Evolutionary conservation across 2,329 filamentous ascomycete species (phyloP).

Genomic region (Blastomyces gilchristii): DNA sequence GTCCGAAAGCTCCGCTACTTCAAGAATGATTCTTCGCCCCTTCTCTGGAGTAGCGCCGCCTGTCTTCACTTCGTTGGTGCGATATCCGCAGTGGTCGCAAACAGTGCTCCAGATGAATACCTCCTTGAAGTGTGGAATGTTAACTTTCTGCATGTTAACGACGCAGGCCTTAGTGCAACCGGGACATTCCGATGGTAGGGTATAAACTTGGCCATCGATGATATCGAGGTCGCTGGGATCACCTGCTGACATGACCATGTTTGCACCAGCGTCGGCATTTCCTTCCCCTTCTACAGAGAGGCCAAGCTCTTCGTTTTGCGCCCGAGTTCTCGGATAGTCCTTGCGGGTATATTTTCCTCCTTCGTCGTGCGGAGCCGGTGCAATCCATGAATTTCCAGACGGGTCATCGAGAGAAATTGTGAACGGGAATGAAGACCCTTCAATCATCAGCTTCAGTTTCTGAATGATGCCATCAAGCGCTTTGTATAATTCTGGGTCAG

Average conservation of each 20-base stretch:
- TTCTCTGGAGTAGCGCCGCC: constrained; percentile 82
- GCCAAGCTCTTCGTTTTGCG: constrained; percentile 79
- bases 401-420: constrained; percentile 80
- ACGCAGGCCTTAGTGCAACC: constrained; percentile 77
- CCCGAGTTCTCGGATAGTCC: constrained; percentile 70
- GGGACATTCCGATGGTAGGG: constrained; percentile 82
- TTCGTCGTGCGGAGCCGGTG: constrained; percentile 62
- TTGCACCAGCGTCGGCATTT: constrained; percentile 20
- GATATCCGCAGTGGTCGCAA: constrained; percentile 85
- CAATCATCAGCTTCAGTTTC: constrained; percentile 65
- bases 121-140: constrained; percentile 96
- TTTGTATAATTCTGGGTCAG: constrained; percentile 64
- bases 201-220: constrained; percentile 83
- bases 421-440: constrained; percentile 73
- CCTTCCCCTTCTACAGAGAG: constrained; percentile 45
- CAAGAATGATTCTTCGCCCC: constrained; percentile 72
- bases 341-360: constrained; percentile 84
- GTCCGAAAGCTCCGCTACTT: constrained; percentile 59
- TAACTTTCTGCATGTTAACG: constrained; percentile 98
- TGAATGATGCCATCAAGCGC: constrained; percentile 69
- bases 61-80: constrained; percentile 95
- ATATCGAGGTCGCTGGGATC: constrained; percentile 66
- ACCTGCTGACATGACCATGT: constrained; percentile 36
- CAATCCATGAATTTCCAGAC: constrained; percentile 92
- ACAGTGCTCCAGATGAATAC: constrained; percentile 92